Evolutionary conservation across 2,329 filamentous ascomycete species (phyloP), one percentile per base, ranked within the genome.

Genomic region (Talaromyces islandicus): DNA sequence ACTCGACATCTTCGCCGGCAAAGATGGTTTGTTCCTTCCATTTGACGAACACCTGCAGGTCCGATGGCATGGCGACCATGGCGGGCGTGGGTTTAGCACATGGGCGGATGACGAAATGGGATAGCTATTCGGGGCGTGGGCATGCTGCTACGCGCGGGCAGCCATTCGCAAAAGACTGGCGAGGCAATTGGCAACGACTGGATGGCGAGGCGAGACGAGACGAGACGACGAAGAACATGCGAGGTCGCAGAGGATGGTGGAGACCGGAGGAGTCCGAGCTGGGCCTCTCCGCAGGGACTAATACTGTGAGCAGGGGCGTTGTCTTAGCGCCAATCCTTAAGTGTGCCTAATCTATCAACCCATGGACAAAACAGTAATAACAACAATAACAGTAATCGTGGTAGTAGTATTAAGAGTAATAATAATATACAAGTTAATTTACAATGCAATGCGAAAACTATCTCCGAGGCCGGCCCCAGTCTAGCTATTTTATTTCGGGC

Each of bases 1-100:
- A 97, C 78, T 92, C 90, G 71, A 97, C 85, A 71, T 96, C 89
- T 81, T 99, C 94, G 76, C 94, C 94, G 60, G 94, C 91, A 78
- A 97, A 99, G 69, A 99, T 91, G 63, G 90, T 92, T 75, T 93
- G 88, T 72, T 96, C 90, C 74, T 91, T 89, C 90, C 93, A 99
- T 78, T 88, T 88, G 75, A 99, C 91, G 75, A 93, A 96, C 76
- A 97, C 93, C 75, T 92, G 90, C 73, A 99, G 91, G 80, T 95
- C 93, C 77, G 82, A 85, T 72, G 79, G 77, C 74, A 80, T 80
- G 64, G 72, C 72, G 72, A 70, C 63, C 54, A 65, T 63, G 63
- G 66, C 63, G 60, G 43, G 43, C 21, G 43, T 46, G 43, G 61
- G 35, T 63, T 70, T 65, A 73, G 71, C 70, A 70, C 73, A 67